Evolutionary conservation across 768 basidiomycete species (phyloP), one percentile per base, ranked within the genome.

Genomic region (Chalciporus pseudorubinellus): DNA sequence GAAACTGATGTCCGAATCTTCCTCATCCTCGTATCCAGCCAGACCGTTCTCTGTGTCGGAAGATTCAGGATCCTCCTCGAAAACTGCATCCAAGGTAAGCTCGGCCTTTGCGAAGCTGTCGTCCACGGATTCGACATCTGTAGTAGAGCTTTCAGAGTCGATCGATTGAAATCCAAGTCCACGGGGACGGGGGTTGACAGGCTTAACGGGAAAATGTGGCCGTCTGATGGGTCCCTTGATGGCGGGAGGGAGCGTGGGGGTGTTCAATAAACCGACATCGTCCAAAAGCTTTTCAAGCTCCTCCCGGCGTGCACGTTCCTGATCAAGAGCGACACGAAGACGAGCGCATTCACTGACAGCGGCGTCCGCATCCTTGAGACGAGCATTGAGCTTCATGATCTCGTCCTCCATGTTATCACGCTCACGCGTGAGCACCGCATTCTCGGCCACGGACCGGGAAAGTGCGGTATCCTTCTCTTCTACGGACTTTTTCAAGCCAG

Each of bases 1-100:
- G 59, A 81, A 70, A 48, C 74, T 72, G 44, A 74, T 57, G 59
- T 85, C 81, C 2, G 74, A 76, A 46, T 83, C 83, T 3, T 78
- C 82, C 49, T 85, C 86, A 48, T 87, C 86, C 62, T 89, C 87
- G 50, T 88, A 89, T 24, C 82, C 76, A 39, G 74, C 79, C 29
- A 88, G 69, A 19, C 73, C 83, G 54, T 83, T 74, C 14, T 84
- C 78, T 34, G 82, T 81, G 31, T 68, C 62, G 21, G 59, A 59
- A 16, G 51, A 44, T 14, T 74, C 73, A 44, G 77, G 75, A 1
- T 72, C 70, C 39, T 81, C 87, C 59, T 87, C 86, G 19, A 68
- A 70, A 12, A 86, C 83, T 19, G 75, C 72, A 61, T 83, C 81
- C 58, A 85, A 71, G 19, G 77, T 66, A 56, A 79, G 77, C 36